Evolutionary conservation across 768 basidiomycete genomes (phyloP).

Genomic region (Paxillus involutus): DNA sequence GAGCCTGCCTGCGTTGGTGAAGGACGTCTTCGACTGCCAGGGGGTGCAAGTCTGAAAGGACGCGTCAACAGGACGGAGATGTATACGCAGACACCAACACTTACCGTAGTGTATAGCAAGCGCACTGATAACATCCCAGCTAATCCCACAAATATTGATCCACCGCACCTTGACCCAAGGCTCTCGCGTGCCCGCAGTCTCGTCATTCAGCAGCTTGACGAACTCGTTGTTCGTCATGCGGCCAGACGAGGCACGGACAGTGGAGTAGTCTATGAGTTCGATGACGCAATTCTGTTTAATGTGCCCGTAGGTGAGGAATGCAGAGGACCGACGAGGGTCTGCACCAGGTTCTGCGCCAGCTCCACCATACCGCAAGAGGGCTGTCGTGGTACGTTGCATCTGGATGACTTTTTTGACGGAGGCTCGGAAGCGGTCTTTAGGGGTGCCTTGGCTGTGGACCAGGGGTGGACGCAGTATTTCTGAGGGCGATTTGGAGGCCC

Average conservation of each 20-base stretch:
- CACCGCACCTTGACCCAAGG: constrained; percentile 70
- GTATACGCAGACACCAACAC: constrained; percentile 10
- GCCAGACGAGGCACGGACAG: constrained; percentile 50
- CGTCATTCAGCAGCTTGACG: constrained; percentile 50
- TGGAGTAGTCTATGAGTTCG: constrained; percentile 66
- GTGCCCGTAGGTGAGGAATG: constrained; percentile 54
- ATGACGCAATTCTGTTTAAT: constrained; percentile 63
- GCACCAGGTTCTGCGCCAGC: constrained; percentile 73
- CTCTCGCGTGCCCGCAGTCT: constrained; percentile 45
- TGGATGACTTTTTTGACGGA: constrained; percentile 63
- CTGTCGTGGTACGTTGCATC: constrained; percentile 52
- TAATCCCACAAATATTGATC: constrained; percentile 68
- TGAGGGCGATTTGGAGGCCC: background rate
- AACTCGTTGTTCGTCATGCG: constrained; percentile 64
- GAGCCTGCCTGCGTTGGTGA: constrained; percentile 49
- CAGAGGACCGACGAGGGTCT: constrained; percentile 61
- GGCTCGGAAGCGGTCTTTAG: constrained; percentile 52
- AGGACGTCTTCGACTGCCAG: constrained; percentile 72
- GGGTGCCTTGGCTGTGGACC: constrained; percentile 21
- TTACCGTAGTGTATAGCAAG: constrained; percentile 64
- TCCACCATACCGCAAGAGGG: constrained; percentile 31
- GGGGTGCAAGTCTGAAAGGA: constrained; percentile 58
- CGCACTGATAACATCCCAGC: constrained; percentile 74
- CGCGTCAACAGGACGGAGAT: background rate
- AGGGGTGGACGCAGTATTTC: background rate